phyloP scores from a whole-genome alignment of 495 filamentous ascomycete species.

The Aspergillus sclerotiicarbonarius region DNA sequence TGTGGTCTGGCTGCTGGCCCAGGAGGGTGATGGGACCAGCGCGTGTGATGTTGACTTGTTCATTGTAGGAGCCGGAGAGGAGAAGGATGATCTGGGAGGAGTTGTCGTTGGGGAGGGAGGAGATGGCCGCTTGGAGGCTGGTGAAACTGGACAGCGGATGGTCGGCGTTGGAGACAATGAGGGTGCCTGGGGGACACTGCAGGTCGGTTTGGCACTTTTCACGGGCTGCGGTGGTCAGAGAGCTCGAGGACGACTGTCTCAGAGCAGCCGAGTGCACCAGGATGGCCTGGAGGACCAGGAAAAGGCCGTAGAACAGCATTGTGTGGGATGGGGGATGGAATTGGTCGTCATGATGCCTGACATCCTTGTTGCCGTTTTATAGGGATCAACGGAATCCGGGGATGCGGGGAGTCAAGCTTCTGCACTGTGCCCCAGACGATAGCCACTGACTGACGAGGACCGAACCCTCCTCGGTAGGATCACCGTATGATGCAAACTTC shows the following conservation, averaged over 20 bases:
- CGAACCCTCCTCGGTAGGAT: background rate
- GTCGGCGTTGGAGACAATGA: slow-evolving; percentile 43
- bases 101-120: slow-evolving; percentile 52
- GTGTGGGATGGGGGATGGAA: background rate
- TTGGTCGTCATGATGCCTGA: background rate
- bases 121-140: slow-evolving; percentile 52
- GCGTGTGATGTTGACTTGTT: slow-evolving; percentile 61
- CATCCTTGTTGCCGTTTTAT: too few species aligned
- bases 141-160: slow-evolving; percentile 38
- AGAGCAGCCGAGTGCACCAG: slow-evolving; percentile 12
- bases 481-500: slow-evolving; percentile 1
- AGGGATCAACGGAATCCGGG: background rate
- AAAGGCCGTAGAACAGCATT: slow-evolving; percentile 3
- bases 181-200: slow-evolving; percentile 47
- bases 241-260: background rate
- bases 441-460: background rate
- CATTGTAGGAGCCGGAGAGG: slow-evolving; percentile 52
- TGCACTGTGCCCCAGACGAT: background rate
- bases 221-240: slow-evolving; percentile 8
- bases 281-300: slow-evolving; percentile 11
- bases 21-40: slow-evolving; percentile 54
- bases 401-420: slow-evolving; percentile 6
- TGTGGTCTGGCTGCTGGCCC: slow-evolving; percentile 50
- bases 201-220: slow-evolving; percentile 15
- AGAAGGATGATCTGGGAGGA: slow-evolving; percentile 53